Conservation (phyloP, 305 asterid genomes). For the Rubia tinctorum region DNA sequence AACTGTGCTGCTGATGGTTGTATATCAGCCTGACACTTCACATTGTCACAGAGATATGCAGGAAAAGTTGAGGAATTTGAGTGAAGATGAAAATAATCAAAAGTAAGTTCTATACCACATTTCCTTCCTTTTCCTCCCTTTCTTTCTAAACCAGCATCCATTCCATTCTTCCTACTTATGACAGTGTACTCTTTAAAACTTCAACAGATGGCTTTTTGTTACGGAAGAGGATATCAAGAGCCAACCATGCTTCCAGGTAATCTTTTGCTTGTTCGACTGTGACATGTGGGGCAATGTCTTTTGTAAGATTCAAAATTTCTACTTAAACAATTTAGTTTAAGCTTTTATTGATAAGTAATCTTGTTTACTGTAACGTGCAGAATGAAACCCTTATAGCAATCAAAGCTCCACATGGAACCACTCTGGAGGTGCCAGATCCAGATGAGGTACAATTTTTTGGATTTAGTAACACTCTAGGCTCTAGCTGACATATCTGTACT, state of each 20-base stretch:
- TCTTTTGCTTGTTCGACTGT: slow-evolving; percentile 19
- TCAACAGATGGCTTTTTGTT: slow-evolving; percentile 84
- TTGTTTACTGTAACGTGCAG: slow-evolving; percentile 33
- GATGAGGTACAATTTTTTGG: slow-evolving; percentile 61
- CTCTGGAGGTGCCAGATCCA: slow-evolving; percentile 98
- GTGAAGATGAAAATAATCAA: slow-evolving; percentile 75
- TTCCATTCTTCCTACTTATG: slow-evolving; percentile 18
- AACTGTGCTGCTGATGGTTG: slow-evolving; percentile 18
- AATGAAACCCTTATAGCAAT: slow-evolving; percentile 93
- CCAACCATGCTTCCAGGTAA: slow-evolving; percentile 84
- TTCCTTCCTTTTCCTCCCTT: slow-evolving; percentile 16
- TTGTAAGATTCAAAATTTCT: not conserved
- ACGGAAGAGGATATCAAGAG: slow-evolving; percentile 92
- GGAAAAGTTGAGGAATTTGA: slow-evolving; percentile 64
- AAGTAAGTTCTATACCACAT: slow-evolving; percentile 41
- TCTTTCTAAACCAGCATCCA: slow-evolving; percentile 12
- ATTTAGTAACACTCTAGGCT: slow-evolving; percentile 18
- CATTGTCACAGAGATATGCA: slow-evolving; percentile 79
- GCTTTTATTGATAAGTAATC: not conserved
- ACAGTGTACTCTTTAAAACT: slow-evolving; percentile 24
- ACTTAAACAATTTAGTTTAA: slow-evolving; percentile 5
- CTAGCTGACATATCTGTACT: slow-evolving; percentile 21
- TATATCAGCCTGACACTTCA: slow-evolving; percentile 27
- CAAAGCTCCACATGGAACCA: slow-evolving; percentile 98
- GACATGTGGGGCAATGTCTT: not conserved